Evolutionary conservation across 306 rosid species (phyloP).

Genomic region (Astragalus membranaceus): DNA sequence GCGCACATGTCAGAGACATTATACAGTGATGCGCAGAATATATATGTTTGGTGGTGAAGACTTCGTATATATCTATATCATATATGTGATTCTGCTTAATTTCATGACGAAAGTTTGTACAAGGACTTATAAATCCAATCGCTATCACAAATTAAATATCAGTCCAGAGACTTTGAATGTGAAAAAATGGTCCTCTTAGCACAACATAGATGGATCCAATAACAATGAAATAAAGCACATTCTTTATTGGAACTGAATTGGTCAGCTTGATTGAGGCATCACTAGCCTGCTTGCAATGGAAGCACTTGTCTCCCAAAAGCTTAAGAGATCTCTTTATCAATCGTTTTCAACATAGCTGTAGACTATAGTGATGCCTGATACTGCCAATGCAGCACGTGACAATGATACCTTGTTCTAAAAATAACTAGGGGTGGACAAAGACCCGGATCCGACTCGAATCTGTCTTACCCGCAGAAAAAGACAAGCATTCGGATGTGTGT

Average conservation of each 20-base stretch:
- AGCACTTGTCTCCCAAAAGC: slow-evolving; percentile 26
- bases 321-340: slow-evolving; percentile 11
- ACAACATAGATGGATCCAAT: neutral
- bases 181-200: slow-evolving; percentile 4
- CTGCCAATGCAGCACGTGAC: too few species aligned
- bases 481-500: too few species aligned
- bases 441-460: too few species aligned
- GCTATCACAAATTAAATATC: neutral
- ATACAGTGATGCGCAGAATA: neutral
- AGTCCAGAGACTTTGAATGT: slow-evolving; percentile 26
- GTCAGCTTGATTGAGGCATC: neutral
- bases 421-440: too few species aligned
- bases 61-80: neutral
- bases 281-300: neutral
- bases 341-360: slow-evolving; percentile 20
- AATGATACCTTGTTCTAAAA: too few species aligned
- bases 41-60: slow-evolving; percentile 20
- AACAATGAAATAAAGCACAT: neutral
- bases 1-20: neutral
- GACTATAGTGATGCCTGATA: too few species aligned
- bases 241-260: neutral
- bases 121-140: neutral
- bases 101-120: neutral
- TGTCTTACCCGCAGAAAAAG: too few species aligned
- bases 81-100: neutral